A percentile compares a stretch with the other conserved stretches of the same genome.
phyloP scores from a whole-genome alignment of 371 early-diverging fungal genomes.

The Choanephora cucurbitarum region DNA sequence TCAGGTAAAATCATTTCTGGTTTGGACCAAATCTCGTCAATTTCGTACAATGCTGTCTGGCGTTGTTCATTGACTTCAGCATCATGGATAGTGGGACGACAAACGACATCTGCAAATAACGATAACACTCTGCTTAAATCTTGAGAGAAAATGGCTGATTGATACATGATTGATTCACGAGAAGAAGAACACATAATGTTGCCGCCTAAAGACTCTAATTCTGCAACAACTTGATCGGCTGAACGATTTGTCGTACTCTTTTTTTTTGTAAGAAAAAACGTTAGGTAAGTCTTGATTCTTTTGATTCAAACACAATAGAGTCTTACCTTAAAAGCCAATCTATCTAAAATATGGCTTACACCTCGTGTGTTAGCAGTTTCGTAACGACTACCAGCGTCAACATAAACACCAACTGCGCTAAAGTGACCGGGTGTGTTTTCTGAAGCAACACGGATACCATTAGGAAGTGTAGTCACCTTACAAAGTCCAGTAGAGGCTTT shows the following conservation, averaged over 20 bases:
- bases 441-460: constrained; percentile 87
- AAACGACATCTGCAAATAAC: constrained; percentile 81
- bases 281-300: neutral
- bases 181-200: constrained; percentile 88
- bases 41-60: constrained; percentile 82
- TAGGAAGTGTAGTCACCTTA: constrained; percentile 76
- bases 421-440: constrained; percentile 88
- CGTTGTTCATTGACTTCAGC: constrained; percentile 85
- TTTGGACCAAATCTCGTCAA: constrained; percentile 81
- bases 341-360: constrained; percentile 83
- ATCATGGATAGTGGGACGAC: constrained; percentile 67
- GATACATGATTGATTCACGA: constrained; percentile 95
- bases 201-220: constrained; percentile 87
- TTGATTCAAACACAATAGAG: no score
- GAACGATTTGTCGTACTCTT: constrained; percentile 66
- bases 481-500: constrained; percentile 42
- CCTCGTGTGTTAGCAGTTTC: constrained; percentile 78
- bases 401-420: constrained; percentile 84
- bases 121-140: constrained; percentile 73
- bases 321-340: constrained; percentile 88
- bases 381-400: constrained; percentile 89
- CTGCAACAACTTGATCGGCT: constrained; percentile 70
- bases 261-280: no score
- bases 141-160: constrained; percentile 86
- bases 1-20: constrained; percentile 89